These are phyloP conservation scores for Didymella pomorum DNA, from an alignment of 2,329 filamentous ascomycete genomes.

Conservation along the genomic window DNA sequence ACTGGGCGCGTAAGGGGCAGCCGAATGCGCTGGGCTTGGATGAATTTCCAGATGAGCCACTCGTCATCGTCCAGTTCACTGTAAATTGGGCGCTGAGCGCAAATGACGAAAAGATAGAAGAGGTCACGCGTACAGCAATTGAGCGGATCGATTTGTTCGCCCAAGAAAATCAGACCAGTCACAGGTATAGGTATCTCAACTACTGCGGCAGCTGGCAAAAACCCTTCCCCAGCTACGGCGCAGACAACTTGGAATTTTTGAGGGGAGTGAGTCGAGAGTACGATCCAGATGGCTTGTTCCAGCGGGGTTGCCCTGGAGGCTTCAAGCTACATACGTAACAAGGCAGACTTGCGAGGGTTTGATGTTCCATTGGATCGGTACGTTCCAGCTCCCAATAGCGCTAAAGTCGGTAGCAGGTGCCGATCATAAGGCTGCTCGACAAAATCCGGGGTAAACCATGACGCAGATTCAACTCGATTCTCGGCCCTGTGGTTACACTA, in stretches of 20 bases:
- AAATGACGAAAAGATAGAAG: slow-evolving; percentile 42
- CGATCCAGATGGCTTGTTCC: slow-evolving; percentile 49
- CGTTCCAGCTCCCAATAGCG: background rate
- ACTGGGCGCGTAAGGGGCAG: slow-evolving; percentile 28
- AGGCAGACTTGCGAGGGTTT: background rate
- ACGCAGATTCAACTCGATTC: background rate
- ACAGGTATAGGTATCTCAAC: slow-evolving; percentile 43
- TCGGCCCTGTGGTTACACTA: slow-evolving; percentile 5
- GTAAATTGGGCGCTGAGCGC: slow-evolving; percentile 42
- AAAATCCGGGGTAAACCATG: background rate
- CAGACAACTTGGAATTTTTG: slow-evolving; percentile 38
- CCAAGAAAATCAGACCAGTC: slow-evolving; percentile 17
- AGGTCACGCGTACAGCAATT: slow-evolving; percentile 34
- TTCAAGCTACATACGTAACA: slow-evolving; percentile 40
- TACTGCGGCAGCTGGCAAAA: slow-evolving; percentile 51
- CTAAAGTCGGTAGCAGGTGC: background rate
- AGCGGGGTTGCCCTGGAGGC: slow-evolving; percentile 44
- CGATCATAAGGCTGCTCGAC: background rate
- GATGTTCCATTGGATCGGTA: background rate
- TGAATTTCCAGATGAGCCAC: slow-evolving; percentile 29
- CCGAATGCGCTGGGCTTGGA: slow-evolving; percentile 26
- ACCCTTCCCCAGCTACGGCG: slow-evolving; percentile 46
- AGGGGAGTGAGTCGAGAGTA: slow-evolving; percentile 43
- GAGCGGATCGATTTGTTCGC: slow-evolving; percentile 48
- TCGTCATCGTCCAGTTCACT: slow-evolving; percentile 47